Evolutionary conservation across 2,329 filamentous ascomycete species (phyloP).

Genomic region (Claviceps fusiformis): DNA sequence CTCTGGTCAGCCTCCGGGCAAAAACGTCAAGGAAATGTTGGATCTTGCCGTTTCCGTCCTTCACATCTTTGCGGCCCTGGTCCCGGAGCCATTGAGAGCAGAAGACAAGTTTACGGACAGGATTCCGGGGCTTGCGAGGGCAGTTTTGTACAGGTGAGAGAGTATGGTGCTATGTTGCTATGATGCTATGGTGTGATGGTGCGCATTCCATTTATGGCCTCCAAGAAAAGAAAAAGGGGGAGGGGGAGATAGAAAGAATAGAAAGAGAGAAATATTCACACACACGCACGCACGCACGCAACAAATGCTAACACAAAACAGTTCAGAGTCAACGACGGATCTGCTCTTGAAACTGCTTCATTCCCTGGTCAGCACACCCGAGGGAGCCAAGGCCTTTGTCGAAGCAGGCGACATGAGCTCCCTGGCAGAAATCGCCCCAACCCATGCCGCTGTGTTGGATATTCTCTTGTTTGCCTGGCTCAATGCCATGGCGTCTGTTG

Average conservation of each 20-base stretch:
- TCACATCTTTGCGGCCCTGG: constrained; percentile 45
- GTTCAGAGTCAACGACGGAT: constrained; percentile 36
- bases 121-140: constrained; percentile 38
- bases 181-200: no score
- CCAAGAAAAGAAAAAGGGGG: no score
- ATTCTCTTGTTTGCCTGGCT: constrained; percentile 45
- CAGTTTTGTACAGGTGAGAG: constrained; percentile 38
- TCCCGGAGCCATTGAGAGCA: constrained; percentile 33
- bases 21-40: constrained; percentile 45
- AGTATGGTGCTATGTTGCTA: no score
- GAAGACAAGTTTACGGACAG: constrained; percentile 36
- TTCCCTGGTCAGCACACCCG: constrained; percentile 36
- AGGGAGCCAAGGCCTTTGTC: constrained; percentile 36
- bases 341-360: constrained; percentile 44
- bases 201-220: no score
- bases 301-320: constrained; percentile 12
- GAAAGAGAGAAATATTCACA: not conserved
- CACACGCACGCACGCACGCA: not conserved
- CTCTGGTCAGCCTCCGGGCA: constrained; percentile 20
- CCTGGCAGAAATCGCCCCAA: constrained; percentile 42
- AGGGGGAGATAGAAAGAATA: not conserved
- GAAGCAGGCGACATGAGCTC: constrained; percentile 37
- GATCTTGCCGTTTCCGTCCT: constrained; percentile 49
- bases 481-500: constrained; percentile 25
- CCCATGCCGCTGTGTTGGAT: constrained; percentile 39